Conservation (phyloP, 2,329 filamentous ascomycete genomes). For the Penicillium sp. region DNA sequence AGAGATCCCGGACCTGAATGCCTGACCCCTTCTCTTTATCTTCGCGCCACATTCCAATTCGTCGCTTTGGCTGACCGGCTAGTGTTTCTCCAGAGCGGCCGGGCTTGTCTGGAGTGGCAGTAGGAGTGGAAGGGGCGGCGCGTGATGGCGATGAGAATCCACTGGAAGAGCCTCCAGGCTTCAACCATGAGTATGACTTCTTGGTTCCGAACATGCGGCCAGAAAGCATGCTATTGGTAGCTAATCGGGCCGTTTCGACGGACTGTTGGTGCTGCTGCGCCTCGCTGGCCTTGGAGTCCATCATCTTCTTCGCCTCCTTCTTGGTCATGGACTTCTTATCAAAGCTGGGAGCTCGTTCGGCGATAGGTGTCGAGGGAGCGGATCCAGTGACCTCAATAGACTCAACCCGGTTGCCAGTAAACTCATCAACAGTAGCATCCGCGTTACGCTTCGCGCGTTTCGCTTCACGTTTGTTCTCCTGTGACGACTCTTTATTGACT, state of each 20-base stretch:
- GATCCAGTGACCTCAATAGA: constrained; percentile 62
- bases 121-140: constrained; percentile 29
- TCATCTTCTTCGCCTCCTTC: constrained; percentile 78
- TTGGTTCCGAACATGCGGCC: constrained; percentile 51
- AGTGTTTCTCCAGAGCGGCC: constrained; percentile 31
- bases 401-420: constrained; percentile 51
- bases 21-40: constrained; percentile 72
- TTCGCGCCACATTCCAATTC: constrained; percentile 74
- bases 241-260: constrained; percentile 78
- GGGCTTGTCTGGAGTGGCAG: constrained; percentile 31
- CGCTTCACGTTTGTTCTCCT: constrained; percentile 69
- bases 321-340: constrained; percentile 73
- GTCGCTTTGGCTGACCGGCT: constrained; percentile 51
- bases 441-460: constrained; percentile 65
- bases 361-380: constrained; percentile 52
- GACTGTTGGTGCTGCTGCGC: constrained; percentile 77
- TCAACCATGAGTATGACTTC: constrained; percentile 52
- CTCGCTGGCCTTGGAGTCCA: constrained; percentile 72
- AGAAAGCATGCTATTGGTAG: constrained; percentile 61
- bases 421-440: constrained; percentile 54
- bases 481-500: constrained; percentile 65
- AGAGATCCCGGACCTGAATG: constrained; percentile 81
- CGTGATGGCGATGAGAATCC: constrained; percentile 42
- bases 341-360: constrained; percentile 57
- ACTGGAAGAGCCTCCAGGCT: constrained; percentile 36